Conservation (phyloP, 352 stramenopile species). For the Saprolegnia parasitica region DNA sequence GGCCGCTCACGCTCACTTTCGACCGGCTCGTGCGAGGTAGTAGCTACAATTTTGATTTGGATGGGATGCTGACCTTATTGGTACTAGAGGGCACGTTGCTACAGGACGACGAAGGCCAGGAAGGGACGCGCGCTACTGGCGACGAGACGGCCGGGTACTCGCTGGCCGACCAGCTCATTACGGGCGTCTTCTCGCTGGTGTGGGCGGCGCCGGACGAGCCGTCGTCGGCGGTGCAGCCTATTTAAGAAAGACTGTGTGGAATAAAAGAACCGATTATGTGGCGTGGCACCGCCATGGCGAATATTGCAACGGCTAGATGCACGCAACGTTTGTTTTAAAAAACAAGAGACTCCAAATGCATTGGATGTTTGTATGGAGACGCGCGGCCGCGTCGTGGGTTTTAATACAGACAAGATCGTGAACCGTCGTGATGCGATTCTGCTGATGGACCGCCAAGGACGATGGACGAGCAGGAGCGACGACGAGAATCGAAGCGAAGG, state of each 20-base stretch:
- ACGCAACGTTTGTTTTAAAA: background rate
- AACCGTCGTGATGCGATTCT: conserved; percentile 7
- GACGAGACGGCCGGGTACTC: conserved; percentile 13
- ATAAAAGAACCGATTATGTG: background rate
- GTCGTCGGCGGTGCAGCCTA: conserved; percentile 3
- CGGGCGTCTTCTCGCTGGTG: conserved; percentile 79
- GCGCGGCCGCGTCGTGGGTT: background rate
- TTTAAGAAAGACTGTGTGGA: conserved; percentile 15
- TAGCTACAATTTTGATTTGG: background rate
- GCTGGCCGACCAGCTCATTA: conserved; percentile 78
- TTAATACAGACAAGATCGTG: background rate
- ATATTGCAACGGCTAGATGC: too few species aligned
- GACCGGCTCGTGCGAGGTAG: conserved; percentile 35
- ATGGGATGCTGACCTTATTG: background rate
- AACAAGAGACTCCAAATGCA: background rate
- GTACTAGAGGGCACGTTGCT: conserved; percentile 4
- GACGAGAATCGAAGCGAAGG: conserved; percentile 2
- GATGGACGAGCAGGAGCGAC: background rate
- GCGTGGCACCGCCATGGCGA: too few species aligned
- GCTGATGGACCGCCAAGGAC: conserved; percentile 3
- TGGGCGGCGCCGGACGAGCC: conserved; percentile 49
- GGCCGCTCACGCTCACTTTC: conserved; percentile 75
- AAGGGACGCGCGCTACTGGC: background rate
- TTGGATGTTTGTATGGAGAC: background rate
- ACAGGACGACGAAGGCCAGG: background rate